Conservation (phyloP, 2,329 filamentous ascomycete genomes). For the Ascochyta koolunga region DNA sequence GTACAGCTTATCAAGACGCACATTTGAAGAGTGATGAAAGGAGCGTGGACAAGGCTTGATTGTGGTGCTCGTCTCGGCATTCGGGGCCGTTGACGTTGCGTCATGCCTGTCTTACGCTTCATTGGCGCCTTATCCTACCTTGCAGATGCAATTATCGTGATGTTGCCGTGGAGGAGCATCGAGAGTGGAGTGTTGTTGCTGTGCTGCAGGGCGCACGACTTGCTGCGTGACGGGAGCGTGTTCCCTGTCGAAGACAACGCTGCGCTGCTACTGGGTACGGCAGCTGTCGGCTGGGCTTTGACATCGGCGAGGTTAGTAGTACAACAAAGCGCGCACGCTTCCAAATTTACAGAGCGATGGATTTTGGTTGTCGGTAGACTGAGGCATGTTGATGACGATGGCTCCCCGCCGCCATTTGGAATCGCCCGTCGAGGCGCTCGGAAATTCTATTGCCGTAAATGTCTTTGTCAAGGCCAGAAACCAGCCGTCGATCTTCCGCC, state of each 20-base stretch:
- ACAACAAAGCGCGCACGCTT: not conserved
- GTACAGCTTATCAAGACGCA: constrained; percentile 1
- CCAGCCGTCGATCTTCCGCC: not conserved
- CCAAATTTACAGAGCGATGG: not conserved
- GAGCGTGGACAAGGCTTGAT: not conserved
- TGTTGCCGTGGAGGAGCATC: constrained; percentile 5
- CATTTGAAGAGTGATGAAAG: not conserved
- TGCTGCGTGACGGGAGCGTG: constrained; percentile 5
- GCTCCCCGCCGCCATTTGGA: constrained; percentile 1
- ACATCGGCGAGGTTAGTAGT: not conserved
- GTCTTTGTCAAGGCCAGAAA: not conserved
- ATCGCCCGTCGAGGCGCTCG: constrained; percentile 1
- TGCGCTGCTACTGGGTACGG: constrained; percentile 29
- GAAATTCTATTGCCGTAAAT: not conserved
- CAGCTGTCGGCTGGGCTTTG: constrained; percentile 10
- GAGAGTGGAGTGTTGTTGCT: constrained; percentile 13
- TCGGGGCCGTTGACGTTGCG: not conserved
- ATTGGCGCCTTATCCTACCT: constrained; percentile 4
- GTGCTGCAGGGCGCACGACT: constrained; percentile 9
- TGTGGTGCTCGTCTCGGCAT: constrained; percentile 4
- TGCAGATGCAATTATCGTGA: constrained; percentile 15
- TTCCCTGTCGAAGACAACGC: constrained; percentile 20
- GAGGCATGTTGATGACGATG: not conserved
- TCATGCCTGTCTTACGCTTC: not conserved
- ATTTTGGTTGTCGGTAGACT: not conserved